Evolutionary conservation across 176 grass and related monocot species (phyloP).

Genomic region (Luzula sylvatica): DNA sequence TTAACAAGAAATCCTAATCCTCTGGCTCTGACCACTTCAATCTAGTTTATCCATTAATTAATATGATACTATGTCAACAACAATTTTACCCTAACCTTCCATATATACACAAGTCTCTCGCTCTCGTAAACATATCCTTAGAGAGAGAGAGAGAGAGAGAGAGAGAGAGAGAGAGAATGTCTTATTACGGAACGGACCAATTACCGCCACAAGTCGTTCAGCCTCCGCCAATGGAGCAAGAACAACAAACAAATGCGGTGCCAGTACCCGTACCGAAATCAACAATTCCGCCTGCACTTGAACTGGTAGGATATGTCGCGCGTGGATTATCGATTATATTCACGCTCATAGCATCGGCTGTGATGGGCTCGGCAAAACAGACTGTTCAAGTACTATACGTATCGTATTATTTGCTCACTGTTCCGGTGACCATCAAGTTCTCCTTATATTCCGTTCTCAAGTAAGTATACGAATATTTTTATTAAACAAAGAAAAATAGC

Average conservation of each 20-base stretch:
- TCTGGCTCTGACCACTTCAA: too few relatives aligned
- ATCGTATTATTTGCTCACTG: background rate
- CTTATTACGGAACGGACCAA: background rate
- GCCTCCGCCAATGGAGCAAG: background rate
- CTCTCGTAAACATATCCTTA: too few relatives aligned
- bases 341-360: background rate
- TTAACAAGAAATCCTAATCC: too few relatives aligned
- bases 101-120: too few relatives aligned
- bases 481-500: background rate
- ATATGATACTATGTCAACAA: too few relatives aligned
- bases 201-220: background rate
- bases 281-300: background rate
- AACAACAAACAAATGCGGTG: background rate
- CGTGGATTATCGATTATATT: background rate
- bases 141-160: background rate
- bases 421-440: background rate
- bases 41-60: too few relatives aligned
- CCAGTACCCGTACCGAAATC: too few relatives aligned
- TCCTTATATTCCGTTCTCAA: background rate
- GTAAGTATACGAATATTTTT: background rate
- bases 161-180: slow-evolving; percentile 3
- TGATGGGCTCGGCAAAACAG: background rate
- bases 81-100: too few relatives aligned
- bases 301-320: background rate
- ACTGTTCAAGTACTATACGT: background rate